Evolutionary conservation across 1,284 basidiomycete genomes (phyloP).

Genomic region (Naganishia cerealis): DNA sequence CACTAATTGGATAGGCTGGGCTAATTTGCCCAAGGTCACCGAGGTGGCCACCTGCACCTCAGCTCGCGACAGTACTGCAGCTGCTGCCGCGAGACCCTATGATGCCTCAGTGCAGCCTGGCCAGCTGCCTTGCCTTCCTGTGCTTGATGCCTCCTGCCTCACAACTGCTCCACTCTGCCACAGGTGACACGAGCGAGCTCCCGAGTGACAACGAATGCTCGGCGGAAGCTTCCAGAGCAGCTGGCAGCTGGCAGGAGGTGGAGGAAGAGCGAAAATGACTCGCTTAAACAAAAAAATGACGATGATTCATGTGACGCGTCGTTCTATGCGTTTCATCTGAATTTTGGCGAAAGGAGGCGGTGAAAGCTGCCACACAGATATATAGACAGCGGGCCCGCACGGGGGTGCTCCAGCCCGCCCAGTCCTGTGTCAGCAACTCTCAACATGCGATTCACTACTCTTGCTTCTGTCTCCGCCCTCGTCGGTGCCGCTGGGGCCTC

Average conservation of each 20-base stretch:
- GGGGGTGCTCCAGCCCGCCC: too few species aligned
- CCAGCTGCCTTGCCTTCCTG: not conserved
- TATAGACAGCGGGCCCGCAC: not conserved
- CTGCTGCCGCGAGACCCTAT: too few species aligned
- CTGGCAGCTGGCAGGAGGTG: not conserved
- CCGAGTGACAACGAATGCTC: slow-evolving; percentile 5
- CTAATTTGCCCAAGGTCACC: too few species aligned
- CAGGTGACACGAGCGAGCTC: not conserved
- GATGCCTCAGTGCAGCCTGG: too few species aligned
- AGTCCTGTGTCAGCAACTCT: too few species aligned
- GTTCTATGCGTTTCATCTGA: not conserved
- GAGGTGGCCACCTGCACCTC: too few species aligned
- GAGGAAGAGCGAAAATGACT: slow-evolving; percentile 1
- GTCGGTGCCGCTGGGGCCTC: slow-evolving; percentile 27
- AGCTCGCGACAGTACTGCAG: too few species aligned
- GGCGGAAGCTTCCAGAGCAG: slow-evolving; percentile 4
- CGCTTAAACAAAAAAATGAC: slow-evolving; percentile 22
- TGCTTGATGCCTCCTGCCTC: not conserved
- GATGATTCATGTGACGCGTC: slow-evolving; percentile 11
- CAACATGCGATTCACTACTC: slow-evolving; percentile 33
- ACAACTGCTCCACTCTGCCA: not conserved
- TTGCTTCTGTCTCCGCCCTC: slow-evolving; percentile 26
- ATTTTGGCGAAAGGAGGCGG: slow-evolving; percentile 1
- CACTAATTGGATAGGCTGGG: too few species aligned
- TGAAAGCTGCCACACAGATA: not conserved